Percentiles rank a stretch among this genome's conserved stretches.
Conservation (phyloP, 75 land plant genomes). For the Pseudotsuga menziesii region DNA sequence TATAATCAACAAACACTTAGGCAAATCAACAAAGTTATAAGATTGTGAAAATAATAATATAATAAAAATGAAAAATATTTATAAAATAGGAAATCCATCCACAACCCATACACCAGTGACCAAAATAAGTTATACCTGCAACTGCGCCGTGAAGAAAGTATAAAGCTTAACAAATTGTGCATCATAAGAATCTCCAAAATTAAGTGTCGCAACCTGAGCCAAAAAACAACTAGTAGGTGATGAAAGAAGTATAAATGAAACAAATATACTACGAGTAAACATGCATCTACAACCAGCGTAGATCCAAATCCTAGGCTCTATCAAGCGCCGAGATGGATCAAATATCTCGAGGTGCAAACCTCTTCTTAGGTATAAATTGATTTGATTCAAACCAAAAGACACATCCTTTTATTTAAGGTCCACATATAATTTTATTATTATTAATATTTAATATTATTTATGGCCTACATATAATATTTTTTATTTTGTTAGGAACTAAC, state of each 20-base stretch:
- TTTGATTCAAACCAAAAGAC: no score
- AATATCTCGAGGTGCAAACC: no score
- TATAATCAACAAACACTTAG: not conserved
- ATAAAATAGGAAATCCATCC: not conserved
- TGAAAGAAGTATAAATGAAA: not conserved
- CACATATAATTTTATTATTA: no score
- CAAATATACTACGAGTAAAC: not conserved
- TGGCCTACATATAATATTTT: no score
- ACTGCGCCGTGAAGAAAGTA: constrained; percentile 88
- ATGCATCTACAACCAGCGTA: no score
- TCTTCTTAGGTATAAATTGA: no score
- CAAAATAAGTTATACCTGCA: constrained; percentile 69
- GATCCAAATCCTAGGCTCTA: no score
- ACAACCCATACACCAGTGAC: not conserved
- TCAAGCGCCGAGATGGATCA: no score
- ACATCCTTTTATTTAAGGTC: no score
- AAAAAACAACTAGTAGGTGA: not conserved
- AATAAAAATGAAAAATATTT: not conserved
- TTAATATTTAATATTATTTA: no score
- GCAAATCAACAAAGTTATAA: not conserved
- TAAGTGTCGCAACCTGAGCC: constrained; percentile 80
- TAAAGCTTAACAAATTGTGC: constrained; percentile 84
- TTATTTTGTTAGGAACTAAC: no score
- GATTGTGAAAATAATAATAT: not conserved
- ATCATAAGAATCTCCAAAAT: constrained; percentile 88